Evolutionary conservation across 2,329 filamentous ascomycete species (phyloP).

Genomic region (Tothia fuscella): DNA sequence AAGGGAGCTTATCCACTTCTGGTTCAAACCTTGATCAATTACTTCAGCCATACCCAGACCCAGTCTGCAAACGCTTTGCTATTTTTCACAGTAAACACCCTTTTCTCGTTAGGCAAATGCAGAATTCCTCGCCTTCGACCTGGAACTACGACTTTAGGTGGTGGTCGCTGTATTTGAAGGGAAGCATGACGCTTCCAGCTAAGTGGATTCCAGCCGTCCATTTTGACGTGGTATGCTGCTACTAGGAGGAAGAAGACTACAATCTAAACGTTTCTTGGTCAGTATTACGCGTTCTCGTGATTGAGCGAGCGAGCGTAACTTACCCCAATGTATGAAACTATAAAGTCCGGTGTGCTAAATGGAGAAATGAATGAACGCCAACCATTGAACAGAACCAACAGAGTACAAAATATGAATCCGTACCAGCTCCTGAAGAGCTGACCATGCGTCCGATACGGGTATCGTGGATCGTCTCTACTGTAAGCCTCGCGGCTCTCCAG

Average conservation of each 20-base stretch:
- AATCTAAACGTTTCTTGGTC: constrained; percentile 11
- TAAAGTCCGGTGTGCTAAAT: not conserved
- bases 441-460: constrained; percentile 5
- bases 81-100: constrained; percentile 11
- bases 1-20: too few relatives aligned
- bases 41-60: constrained; percentile 5
- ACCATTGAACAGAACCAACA: constrained; percentile 8
- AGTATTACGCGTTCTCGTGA: constrained; percentile 11
- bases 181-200: constrained; percentile 12
- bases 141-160: constrained; percentile 7
- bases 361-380: constrained; percentile 2
- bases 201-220: constrained; percentile 10
- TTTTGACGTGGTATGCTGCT: constrained; percentile 12
- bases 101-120: constrained; percentile 10
- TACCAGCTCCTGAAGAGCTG: constrained; percentile 1
- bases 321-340: constrained; percentile 2
- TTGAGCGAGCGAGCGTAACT: constrained; percentile 9
- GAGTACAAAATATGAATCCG: not conserved
- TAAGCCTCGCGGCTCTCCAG: constrained; percentile 11
- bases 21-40: too few relatives aligned
- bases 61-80: constrained; percentile 10
- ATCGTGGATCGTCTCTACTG: constrained; percentile 8
- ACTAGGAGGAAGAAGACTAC: constrained; percentile 11
- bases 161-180: constrained; percentile 1
- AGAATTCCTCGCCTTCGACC: constrained; percentile 12